Percentiles rank a stretch among this genome's conserved stretches.
phyloP scores from a whole-genome alignment of 805 yeast species.

The Lipomyces orientalis region DNA sequence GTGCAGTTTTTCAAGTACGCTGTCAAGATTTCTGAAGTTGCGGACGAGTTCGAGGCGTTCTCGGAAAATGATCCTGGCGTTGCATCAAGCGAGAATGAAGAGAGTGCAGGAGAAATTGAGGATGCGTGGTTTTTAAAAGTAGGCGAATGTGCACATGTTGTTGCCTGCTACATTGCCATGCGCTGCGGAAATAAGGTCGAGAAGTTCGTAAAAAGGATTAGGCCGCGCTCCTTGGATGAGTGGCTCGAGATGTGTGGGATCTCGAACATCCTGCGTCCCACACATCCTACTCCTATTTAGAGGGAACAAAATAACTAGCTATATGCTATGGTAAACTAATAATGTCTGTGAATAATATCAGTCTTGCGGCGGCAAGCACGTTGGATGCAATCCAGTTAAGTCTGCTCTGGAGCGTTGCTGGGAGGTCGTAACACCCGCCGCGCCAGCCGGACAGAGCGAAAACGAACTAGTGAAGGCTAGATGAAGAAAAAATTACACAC shows the following conservation, averaged over 20 bases:
- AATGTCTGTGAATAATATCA: neutral
- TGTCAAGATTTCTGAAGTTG: conserved; percentile 9
- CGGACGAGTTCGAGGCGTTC: neutral
- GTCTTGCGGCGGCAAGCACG: neutral
- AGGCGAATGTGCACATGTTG: conserved; percentile 28
- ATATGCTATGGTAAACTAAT: neutral
- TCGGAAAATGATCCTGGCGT: neutral
- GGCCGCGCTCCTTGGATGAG: neutral
- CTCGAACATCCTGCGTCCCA: neutral
- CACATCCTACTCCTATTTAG: neutral
- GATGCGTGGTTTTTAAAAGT: conserved; percentile 11
- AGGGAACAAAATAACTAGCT: neutral
- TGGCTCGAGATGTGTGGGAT: conserved; percentile 6
- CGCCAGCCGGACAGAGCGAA: neutral
- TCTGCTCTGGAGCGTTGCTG: neutral
- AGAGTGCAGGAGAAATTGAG: neutral
- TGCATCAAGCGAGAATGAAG: neutral
- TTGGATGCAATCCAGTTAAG: too few species aligned
- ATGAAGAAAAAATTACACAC: neutral
- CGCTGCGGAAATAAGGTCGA: neutral
- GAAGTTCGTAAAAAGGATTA: neutral
- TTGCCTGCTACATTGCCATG: conserved; percentile 18
- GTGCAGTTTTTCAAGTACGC: conserved; percentile 14
- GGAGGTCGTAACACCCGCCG: neutral
- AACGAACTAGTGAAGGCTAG: too few species aligned